Evolutionary conservation across 306 rosid species (phyloP).

Genomic region (Fagus crenata): DNA sequence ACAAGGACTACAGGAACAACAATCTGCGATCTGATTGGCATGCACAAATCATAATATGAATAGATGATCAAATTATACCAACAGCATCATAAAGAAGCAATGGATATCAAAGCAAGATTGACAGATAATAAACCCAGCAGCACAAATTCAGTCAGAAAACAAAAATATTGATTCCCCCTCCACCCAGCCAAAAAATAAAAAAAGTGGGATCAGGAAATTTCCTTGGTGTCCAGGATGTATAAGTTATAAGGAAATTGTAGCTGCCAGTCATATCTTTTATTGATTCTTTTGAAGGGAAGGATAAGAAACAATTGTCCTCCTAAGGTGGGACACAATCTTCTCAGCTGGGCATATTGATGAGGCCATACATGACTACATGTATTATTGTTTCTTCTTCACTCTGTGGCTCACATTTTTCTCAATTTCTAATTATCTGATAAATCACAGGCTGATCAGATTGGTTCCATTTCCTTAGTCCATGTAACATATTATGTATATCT

Average conservation of each 20-base stretch:
- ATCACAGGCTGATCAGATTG: neutral
- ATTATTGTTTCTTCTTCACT: neutral
- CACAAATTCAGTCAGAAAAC: neutral
- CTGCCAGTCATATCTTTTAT: neutral
- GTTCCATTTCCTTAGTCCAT: neutral
- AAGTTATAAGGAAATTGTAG: neutral
- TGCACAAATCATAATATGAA: neutral
- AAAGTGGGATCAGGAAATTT: neutral
- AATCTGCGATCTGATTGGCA: neutral
- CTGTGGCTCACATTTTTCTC: neutral
- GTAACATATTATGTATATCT: neutral
- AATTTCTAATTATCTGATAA: neutral
- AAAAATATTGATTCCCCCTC: neutral
- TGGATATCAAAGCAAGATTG: neutral
- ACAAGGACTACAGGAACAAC: neutral
- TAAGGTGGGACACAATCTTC: neutral
- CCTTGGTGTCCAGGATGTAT: neutral
- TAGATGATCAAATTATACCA: neutral
- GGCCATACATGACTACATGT: neutral
- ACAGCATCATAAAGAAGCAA: neutral
- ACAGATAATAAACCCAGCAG: neutral
- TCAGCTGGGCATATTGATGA: neutral
- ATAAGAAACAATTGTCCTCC: neutral
- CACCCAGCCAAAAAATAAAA: neutral
- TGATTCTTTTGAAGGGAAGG: neutral